A percentile compares a stretch with the other conserved stretches of the same genome.
Conservation (phyloP, 148 eudicot species). For the Chenopodium formosanum region DNA sequence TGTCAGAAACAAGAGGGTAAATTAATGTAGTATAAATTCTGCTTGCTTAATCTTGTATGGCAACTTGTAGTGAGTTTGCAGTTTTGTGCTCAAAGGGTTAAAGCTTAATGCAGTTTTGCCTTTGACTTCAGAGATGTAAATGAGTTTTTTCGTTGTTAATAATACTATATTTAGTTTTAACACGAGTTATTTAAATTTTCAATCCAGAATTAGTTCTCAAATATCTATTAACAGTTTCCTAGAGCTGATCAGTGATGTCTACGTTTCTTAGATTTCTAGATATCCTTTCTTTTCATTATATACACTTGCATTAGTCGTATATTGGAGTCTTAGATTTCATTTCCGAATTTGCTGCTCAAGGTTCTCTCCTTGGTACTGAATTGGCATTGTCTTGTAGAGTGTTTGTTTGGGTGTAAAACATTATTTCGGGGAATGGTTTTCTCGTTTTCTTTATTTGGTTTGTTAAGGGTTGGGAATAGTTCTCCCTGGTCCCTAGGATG, state of each 20-base stretch:
- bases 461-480: no score
- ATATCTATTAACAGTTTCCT: background rate
- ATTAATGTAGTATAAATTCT: constrained; percentile 8
- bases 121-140: constrained; percentile 16
- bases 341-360: background rate
- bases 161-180: constrained; percentile 10
- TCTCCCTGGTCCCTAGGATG: no score
- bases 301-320: background rate
- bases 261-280: background rate
- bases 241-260: background rate
- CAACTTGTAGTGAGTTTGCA: constrained; percentile 13
- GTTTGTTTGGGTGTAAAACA: background rate
- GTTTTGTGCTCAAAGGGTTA: background rate
- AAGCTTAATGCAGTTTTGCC: background rate
- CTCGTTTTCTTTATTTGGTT: no score
- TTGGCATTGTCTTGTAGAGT: background rate
- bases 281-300: background rate
- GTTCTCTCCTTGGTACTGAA: background rate
- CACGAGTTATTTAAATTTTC: background rate
- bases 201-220: background rate
- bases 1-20: constrained; percentile 14
- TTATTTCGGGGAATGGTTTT: no score
- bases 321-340: background rate
- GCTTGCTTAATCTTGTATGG: background rate
- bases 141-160: background rate